phyloP scores from a whole-genome alignment of 2,329 filamentous ascomycete genomes.

The Trichophyton equinum region DNA sequence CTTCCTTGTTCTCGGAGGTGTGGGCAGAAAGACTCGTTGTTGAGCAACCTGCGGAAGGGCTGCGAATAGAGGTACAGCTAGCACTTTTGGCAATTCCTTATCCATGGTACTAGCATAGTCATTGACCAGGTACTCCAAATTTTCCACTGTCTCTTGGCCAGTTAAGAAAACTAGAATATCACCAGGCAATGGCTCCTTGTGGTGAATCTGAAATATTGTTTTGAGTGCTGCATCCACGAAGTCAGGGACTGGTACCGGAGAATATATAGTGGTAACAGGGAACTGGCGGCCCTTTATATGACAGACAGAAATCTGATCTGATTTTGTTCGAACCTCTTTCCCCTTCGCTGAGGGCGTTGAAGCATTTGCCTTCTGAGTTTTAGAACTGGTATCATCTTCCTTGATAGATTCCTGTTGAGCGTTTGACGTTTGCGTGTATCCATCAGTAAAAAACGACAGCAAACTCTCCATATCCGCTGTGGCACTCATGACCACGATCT shows the following conservation, averaged over 20 bases:
- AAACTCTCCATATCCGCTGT: constrained; percentile 80
- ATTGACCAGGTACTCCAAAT: constrained; percentile 64
- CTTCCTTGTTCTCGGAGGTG: constrained; percentile 65
- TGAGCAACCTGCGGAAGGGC: constrained; percentile 79
- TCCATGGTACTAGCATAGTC: constrained; percentile 63
- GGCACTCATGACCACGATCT: constrained; percentile 92
- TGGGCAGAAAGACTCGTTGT: constrained; percentile 69
- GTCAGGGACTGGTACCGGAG: constrained; percentile 61
- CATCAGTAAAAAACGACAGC: constrained; percentile 54
- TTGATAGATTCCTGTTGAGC: background rate
- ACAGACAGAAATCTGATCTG: constrained; percentile 38
- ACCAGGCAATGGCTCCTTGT: constrained; percentile 78
- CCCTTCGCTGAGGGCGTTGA: background rate
- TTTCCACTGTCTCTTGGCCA: constrained; percentile 85
- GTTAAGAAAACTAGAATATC: constrained; percentile 88
- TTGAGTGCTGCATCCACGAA: constrained; percentile 72
- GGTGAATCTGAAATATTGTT: constrained; percentile 73
- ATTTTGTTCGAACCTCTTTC: background rate
- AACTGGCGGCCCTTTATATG: constrained; percentile 79
- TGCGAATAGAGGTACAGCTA: constrained; percentile 73
- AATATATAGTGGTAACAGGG: constrained; percentile 66
- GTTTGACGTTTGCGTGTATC: constrained; percentile 10
- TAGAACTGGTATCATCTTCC: constrained; percentile 8
- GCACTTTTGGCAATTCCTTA: constrained; percentile 55
- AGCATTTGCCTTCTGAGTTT: background rate